Conservation (phyloP, 2,329 filamentous ascomycete genomes). For the Chaetomium sp. region DNA sequence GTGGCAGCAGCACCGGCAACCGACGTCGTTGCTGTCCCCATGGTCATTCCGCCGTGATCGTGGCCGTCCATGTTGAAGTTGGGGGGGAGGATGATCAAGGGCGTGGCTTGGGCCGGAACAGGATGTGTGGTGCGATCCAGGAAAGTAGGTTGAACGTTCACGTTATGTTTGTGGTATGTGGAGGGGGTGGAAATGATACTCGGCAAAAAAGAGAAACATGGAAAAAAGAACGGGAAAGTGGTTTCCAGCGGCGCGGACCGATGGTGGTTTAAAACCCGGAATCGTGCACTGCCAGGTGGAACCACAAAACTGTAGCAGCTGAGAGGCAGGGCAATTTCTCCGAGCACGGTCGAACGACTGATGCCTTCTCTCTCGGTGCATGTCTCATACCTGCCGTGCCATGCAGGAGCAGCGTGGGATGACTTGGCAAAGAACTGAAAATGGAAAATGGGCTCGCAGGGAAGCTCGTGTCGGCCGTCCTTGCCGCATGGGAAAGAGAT, state of each 20-base stretch:
- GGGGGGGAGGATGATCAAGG: too few relatives aligned
- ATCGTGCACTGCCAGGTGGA: conserved; percentile 7
- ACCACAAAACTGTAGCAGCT: conserved; percentile 3
- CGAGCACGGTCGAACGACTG: too few relatives aligned
- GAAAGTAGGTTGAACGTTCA: not conserved
- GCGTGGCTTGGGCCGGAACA: not conserved
- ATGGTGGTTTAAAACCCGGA: conserved; percentile 2
- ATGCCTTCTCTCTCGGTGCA: not conserved
- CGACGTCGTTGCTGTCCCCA: conserved; percentile 29
- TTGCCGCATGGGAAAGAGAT: conserved; percentile 1
- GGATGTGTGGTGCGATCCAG: not conserved
- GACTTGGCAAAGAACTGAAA: conserved; percentile 11
- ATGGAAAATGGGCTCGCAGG: not conserved
- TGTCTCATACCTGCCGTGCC: conserved; percentile 15
- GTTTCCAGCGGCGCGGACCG: not conserved
- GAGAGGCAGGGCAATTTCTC: not conserved
- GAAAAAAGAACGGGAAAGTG: not conserved
- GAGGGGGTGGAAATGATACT: not conserved
- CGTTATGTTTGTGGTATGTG: not conserved
- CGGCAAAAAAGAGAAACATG: not conserved
- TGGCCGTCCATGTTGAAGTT: conserved; percentile 12
- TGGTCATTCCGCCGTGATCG: conserved; percentile 25
- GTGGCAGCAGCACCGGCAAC: conserved; percentile 24
- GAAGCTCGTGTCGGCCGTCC: conserved; percentile 10
- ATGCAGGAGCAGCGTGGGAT: conserved; percentile 8